Evolutionary conservation across 192 early-diverging fungal genomes (phyloP).

Genomic region (Gryganskiella cystojenkinii): DNA sequence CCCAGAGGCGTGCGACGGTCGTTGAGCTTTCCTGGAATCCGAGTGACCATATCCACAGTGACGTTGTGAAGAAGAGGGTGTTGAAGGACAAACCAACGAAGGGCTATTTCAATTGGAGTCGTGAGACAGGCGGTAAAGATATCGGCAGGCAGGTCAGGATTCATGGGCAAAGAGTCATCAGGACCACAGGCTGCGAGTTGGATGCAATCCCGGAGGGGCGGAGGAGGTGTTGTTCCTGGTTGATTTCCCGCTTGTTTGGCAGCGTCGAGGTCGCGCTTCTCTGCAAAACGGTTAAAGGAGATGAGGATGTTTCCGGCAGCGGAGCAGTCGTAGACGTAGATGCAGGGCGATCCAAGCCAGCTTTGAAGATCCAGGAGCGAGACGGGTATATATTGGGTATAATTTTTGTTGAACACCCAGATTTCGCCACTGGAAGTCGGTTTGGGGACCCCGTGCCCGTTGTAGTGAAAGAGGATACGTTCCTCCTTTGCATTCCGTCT

Average conservation of each 20-base stretch:
- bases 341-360: slow-evolving; percentile 95
- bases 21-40: slow-evolving; percentile 86
- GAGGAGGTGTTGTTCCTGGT: slow-evolving; percentile 54
- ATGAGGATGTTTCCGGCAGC: slow-evolving; percentile 91
- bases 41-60: slow-evolving; percentile 87
- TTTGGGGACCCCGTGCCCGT: slow-evolving; percentile 97
- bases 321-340: slow-evolving; percentile 98
- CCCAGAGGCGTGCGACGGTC: slow-evolving; percentile 95
- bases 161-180: slow-evolving; percentile 90
- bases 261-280: slow-evolving; percentile 83
- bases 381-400: slow-evolving; percentile 98
- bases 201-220: slow-evolving; percentile 79
- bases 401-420: slow-evolving; percentile 98
- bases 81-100: slow-evolving; percentile 91
- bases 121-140: slow-evolving; percentile 97
- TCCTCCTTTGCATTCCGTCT: slow-evolving; percentile 92
- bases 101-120: slow-evolving; percentile 93
- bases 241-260: slow-evolving; percentile 51
- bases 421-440: slow-evolving; percentile 95
- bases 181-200: slow-evolving; percentile 93
- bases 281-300: slow-evolving; percentile 91
- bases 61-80: slow-evolving; percentile 81
- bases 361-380: slow-evolving; percentile 91
- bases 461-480: slow-evolving; percentile 97
- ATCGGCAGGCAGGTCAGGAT: slow-evolving; percentile 95